Evolutionary conservation across 192 early-diverging fungal species (phyloP), one percentile per base, ranked within the genome.

Genomic region (Gigaspora rosea): DNA sequence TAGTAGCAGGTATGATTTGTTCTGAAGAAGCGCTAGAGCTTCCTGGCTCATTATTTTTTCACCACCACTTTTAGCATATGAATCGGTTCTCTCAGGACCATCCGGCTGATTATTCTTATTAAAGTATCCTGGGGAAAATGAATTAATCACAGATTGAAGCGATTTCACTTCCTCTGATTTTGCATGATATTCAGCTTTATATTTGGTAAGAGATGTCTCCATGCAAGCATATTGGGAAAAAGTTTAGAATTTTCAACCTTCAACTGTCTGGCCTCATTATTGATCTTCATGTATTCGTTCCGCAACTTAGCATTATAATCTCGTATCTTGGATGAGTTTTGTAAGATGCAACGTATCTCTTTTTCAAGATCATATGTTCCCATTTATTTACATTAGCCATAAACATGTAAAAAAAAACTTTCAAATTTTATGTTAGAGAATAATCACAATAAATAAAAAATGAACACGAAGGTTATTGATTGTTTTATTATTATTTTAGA

Each of bases 131-230:
- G 54, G n/a, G n/a, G n/a, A n/a, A n/a, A 56, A 56, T 56, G 18
- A 56, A 56, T 68, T 68, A 47, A 68, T 68, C 36, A 68, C 13
- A 68, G 66, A 68, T 68, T 68, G 66, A 68, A 49, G 66, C 66
- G 41, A 67, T 67, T 67, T 67, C 22, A 67, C 36, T 27, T 67
- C 41, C 36, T 49, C 36, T 27, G 22, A 67, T 67, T 67, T 15
- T n/a, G 47, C 47, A 67, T 41, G 2, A 67, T n/a, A 48, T 27
- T 67, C 15, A 46, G 41, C 27, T 49, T 46, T 67, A 49, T 49
- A 67, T 67, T 68, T n/a, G 22, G 11, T 15, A 50, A 47, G 66
- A 46, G 66, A 68, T 47, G 46, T 68, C 27, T 62, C 22, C 32
- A 6, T 33, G 27, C 32, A 33, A 62, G 62, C 22, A 63, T 35